Conservation (phyloP, 116 monocot species). For the Papilionanthe hybrid region DNA sequence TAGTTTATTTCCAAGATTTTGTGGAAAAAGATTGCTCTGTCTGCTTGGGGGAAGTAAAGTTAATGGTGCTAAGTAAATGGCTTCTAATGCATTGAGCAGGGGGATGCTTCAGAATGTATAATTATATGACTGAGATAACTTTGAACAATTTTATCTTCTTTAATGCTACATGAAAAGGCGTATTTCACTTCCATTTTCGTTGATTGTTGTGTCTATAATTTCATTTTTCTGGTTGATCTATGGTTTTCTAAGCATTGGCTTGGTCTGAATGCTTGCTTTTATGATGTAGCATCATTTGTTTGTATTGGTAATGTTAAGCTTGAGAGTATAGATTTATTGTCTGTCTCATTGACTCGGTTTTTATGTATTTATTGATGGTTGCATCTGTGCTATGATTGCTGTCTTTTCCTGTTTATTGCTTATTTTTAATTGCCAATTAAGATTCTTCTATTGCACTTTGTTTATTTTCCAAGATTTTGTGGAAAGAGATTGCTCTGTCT, state of each 20-base stretch:
- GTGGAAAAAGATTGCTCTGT: too few relatives aligned
- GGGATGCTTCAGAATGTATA: too few relatives aligned
- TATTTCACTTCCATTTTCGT: too few relatives aligned
- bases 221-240: neutral
- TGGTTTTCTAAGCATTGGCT: neutral
- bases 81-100: too few relatives aligned
- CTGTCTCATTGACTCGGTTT: neutral
- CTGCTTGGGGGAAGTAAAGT: too few relatives aligned
- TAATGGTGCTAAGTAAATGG: too few relatives aligned
- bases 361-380: neutral
- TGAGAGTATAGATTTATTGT: neutral
- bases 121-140: too few relatives aligned
- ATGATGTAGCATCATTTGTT: neutral
- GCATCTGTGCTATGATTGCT: neutral
- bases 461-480: too few relatives aligned
- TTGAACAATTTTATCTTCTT: too few relatives aligned
- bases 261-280: neutral
- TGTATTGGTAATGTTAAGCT: neutral
- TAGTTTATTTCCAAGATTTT: too few relatives aligned
- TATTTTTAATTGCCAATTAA: neutral
- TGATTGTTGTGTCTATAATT: neutral
- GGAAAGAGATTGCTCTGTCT: too few relatives aligned
- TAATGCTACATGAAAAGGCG: too few relatives aligned
- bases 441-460: neutral
- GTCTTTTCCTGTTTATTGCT: neutral